Percentiles rank a stretch among this genome's conserved stretches.
phyloP scores from a whole-genome alignment of 352 stramenopile species.

The Globisporangium camurandrum region DNA sequence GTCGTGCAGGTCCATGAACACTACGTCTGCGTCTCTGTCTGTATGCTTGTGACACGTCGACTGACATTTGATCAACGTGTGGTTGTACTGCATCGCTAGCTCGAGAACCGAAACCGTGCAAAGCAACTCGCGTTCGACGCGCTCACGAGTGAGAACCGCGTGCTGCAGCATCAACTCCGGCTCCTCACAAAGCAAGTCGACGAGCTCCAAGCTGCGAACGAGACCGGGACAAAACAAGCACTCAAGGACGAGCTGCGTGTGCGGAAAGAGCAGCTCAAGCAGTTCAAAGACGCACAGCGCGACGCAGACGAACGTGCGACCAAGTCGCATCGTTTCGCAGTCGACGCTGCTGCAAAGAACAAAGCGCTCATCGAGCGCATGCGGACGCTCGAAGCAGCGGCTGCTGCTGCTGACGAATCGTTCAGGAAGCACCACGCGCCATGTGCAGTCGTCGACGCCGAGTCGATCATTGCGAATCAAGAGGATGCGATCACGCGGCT shows the following conservation, averaged over 20 bases:
- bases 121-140: conserved; percentile 55
- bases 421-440: neutral
- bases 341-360: conserved; percentile 47
- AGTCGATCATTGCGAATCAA: conserved; percentile 46
- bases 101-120: conserved; percentile 62
- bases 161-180: conserved; percentile 47
- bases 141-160: conserved; percentile 48
- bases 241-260: conserved; percentile 58
- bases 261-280: conserved; percentile 48
- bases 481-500: conserved; percentile 61
- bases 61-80: neutral
- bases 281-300: conserved; percentile 47
- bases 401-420: conserved; percentile 4
- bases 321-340: conserved; percentile 45
- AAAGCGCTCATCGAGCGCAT: conserved; percentile 45
- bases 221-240: conserved; percentile 35
- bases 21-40: too few species aligned
- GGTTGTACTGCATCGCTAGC: conserved; percentile 15
- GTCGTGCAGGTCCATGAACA: conserved; percentile 31
- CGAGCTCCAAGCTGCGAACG: conserved; percentile 47
- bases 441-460: conserved; percentile 14
- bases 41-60: too few species aligned
- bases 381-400: conserved; percentile 24
- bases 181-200: conserved; percentile 50
- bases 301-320: conserved; percentile 33